Percentiles rank a stretch among this genome's conserved stretches.
phyloP scores from a whole-genome alignment of 2,329 filamentous ascomycete genomes.

The Monilinia polystroma region DNA sequence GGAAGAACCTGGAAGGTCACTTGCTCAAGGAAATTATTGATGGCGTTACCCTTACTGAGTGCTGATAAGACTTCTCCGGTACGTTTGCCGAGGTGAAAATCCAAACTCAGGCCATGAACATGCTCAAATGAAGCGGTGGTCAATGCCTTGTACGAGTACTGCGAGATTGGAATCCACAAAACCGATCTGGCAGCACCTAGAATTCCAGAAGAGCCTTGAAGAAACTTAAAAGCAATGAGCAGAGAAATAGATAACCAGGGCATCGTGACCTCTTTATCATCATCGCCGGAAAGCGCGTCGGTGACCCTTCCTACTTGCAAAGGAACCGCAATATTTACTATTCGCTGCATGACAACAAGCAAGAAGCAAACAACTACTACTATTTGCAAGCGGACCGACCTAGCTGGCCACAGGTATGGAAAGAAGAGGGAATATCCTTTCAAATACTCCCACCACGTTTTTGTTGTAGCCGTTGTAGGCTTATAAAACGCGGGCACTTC shows the following conservation, averaged over 20 bases:
- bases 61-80: constrained; percentile 95
- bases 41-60: constrained; percentile 90
- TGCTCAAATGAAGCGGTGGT: constrained; percentile 97
- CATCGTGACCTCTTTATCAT: constrained; percentile 48
- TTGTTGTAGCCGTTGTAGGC: constrained; percentile 79
- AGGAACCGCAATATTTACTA: constrained; percentile 84
- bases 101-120: constrained; percentile 89
- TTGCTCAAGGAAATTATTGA: constrained; percentile 95
- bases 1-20: constrained; percentile 94
- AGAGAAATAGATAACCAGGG: constrained; percentile 74
- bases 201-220: constrained; percentile 86
- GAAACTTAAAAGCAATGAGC: constrained; percentile 73
- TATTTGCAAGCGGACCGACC: constrained; percentile 70
- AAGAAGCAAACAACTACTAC: constrained; percentile 80
- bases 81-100: constrained; percentile 95
- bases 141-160: constrained; percentile 93
- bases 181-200: constrained; percentile 79
- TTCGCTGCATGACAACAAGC: constrained; percentile 75
- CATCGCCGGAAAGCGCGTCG: constrained; percentile 62
- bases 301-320: constrained; percentile 77
- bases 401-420: constrained; percentile 93
- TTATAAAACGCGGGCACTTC: constrained; percentile 83
- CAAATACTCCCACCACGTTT: constrained; percentile 95
- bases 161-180: constrained; percentile 94
- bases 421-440: constrained; percentile 92